A percentile compares a stretch with the other conserved stretches of the same genome.
These are phyloP conservation scores for Cordyceps cicadae DNA, from an alignment of 2,329 filamentous ascomycete species.

Conservation along the genomic window DNA sequence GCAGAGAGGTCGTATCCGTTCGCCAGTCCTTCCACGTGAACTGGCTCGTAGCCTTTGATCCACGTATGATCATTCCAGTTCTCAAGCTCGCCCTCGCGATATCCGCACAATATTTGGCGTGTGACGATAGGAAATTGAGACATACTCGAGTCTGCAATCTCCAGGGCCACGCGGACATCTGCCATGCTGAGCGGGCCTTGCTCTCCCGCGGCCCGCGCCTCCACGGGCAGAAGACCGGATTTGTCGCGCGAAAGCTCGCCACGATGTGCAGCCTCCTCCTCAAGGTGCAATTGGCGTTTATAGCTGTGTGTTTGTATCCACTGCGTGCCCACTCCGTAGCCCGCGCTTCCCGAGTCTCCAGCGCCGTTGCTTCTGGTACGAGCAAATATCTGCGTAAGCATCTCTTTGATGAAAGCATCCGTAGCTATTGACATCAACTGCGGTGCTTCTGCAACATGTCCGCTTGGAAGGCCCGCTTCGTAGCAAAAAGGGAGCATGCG, in stretches of 20 bases:
- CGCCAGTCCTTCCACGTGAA: conserved; percentile 17
- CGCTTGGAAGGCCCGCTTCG: conserved; percentile 52
- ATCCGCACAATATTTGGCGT: conserved; percentile 60
- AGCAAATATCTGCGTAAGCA: conserved; percentile 54
- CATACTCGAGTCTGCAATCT: conserved; percentile 67
- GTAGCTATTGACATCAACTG: conserved; percentile 58
- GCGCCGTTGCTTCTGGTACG: conserved; percentile 58
- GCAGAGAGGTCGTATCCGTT: conserved; percentile 30
- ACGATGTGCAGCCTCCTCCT: conserved; percentile 65
- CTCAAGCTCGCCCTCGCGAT: conserved; percentile 69
- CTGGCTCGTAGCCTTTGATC: conserved; percentile 31
- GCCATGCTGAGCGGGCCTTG: conserved; percentile 66
- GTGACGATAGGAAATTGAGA: conserved; percentile 69
- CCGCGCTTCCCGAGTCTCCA: conserved; percentile 51
- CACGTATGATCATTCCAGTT: conserved; percentile 54
- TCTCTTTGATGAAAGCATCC: conserved; percentile 60
- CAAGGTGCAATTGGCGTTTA: conserved; percentile 61
- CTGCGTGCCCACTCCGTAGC: conserved; percentile 55
- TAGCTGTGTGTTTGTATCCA: conserved; percentile 78
- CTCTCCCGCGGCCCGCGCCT: conserved; percentile 66
- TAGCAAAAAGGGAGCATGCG: conserved; percentile 63
- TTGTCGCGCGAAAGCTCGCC: conserved; percentile 69
- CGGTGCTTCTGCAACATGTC: conserved; percentile 51
- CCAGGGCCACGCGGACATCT: conserved; percentile 68
- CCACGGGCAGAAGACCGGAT: conserved; percentile 69